Evolutionary conservation across 2,329 filamentous ascomycete genomes (phyloP), one percentile per base, ranked within the genome.

Genomic region (Pleoardoris graminearum): DNA sequence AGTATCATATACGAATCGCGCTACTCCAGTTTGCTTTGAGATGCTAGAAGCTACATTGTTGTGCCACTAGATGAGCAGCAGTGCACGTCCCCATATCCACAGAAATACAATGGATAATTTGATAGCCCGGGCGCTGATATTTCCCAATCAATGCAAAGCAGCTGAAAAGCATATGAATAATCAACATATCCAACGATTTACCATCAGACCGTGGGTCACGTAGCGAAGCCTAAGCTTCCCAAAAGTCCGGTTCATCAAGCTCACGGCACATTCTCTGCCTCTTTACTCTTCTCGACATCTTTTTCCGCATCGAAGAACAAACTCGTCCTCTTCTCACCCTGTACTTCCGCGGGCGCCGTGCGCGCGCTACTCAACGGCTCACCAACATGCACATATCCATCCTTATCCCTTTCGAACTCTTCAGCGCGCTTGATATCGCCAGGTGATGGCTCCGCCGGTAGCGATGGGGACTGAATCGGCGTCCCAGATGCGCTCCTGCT

Each of bases 371-470:
- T 48, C 12, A 57, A 29, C 29, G 54, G 52, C 11, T 29, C 47
- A 30, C 51, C 48, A 10, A 33, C 17, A 37, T 45, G 43, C 7
- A 36, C 39, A 36, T 48, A 25, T n/a, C 33, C 36, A 25, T 43
- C 55, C 45, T 64, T 68, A 6, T 66, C 63, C 19, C 50, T 50
- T 41, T 61, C 51, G 22, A 69, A 67, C 29, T 66, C 61, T 16
- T 70, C 68, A 2, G 67, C 63, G 5, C 66, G 48, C 45, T 68
- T 66, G 17, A 63, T 7, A 39, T 71, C 68, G 3, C 59, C 59
- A 3, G 62, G 60, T 21, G 52, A 42, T 3, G 61, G 63, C 1
- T 55, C 57, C 8, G 59, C 41, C 0, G 68, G 58, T 2, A 63
- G 60, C 3, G 8, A 17, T 12, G 67, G 63, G 0, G 64, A 61